Conservation (phyloP, 2,329 filamentous ascomycete species). For the Calonectria hongkongensis region DNA sequence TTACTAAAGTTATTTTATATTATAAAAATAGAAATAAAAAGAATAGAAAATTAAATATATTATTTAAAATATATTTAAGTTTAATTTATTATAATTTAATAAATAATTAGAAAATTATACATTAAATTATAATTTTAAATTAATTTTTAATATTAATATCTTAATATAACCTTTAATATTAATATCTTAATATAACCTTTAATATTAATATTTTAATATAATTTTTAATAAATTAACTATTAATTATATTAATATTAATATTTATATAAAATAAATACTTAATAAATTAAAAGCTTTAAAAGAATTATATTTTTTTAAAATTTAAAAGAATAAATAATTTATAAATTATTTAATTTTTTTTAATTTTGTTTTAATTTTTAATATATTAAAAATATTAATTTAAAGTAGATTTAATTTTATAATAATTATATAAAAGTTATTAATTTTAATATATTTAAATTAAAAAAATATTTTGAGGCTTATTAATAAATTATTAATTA, state of each 20-base stretch:
- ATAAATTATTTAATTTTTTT: too few species aligned
- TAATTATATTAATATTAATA: neutral
- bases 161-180: neutral
- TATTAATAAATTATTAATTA: neutral
- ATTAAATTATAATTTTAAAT: neutral
- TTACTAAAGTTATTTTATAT: neutral
- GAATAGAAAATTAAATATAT: neutral
- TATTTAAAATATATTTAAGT: neutral
- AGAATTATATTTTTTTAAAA: too few species aligned
- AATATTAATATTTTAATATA: too few species aligned
- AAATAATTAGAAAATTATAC: neutral
- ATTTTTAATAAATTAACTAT: neutral
- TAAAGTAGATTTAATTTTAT: too few species aligned
- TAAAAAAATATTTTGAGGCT: too few species aligned
- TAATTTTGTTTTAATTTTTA: too few species aligned
- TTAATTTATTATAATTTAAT: neutral
- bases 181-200: neutral
- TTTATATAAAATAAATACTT: neutral
- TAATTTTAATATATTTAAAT: too few species aligned
- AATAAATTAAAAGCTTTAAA: too few species aligned
- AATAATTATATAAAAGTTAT: too few species aligned
- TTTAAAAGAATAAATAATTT: too few species aligned
- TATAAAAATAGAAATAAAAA: neutral
- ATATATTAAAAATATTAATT: too few species aligned
- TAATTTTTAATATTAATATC: neutral